Evolutionary conservation across 169 alveolate species (phyloP), one percentile per base, ranked within the genome.

Genomic region (Besnoitia besnoiti): DNA sequence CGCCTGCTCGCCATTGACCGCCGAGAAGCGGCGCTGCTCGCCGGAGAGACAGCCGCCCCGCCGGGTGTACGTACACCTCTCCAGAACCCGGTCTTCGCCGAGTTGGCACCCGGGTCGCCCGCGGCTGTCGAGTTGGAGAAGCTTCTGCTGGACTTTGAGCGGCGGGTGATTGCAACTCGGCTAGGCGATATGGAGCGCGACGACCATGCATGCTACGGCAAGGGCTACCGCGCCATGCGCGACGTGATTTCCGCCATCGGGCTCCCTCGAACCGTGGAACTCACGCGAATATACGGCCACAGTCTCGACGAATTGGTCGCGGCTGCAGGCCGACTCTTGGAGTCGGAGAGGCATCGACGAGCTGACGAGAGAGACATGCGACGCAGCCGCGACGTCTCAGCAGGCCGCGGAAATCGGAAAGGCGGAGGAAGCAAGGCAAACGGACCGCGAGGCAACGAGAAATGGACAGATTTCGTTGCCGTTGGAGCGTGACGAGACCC

Each of bases 131-230:
- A 77, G 61, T 12, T 77, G 61, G 61, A 40, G 40, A 0, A 4
- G 4, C 40, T 42, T 30, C 30, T 77, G 33, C 59, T 77, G 14
- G 2, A 35, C 24, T 77, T 40, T 24, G 87, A 77, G 30, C 14
- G 44, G 33, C 49, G 87, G 35, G 59, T 77, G n/a, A 77, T 77
- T 39, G 24, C 12, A 16, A 2, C 59, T 0, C 87, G 87, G 35
- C 87, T 77, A 7, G 61, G 55, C n/a, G 87, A 44, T 37, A 77
- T 77, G 87, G 87, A 77, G 21, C 0, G 42, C n/a, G 87, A 77
- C 55, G 39, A 19, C 19, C 87, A 77, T 55, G 50, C 24, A 0
- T 77, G 87, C 59, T 77, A 77, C 59, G 87, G 87, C 24, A 37
- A 44, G 16, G 87, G 87, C 33, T 77, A 77, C 55, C 55, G 87